Evolutionary conservation across 2,329 filamentous ascomycete genomes (phyloP), one percentile per base, ranked within the genome.

Genomic region (Alternaria brassicae): DNA sequence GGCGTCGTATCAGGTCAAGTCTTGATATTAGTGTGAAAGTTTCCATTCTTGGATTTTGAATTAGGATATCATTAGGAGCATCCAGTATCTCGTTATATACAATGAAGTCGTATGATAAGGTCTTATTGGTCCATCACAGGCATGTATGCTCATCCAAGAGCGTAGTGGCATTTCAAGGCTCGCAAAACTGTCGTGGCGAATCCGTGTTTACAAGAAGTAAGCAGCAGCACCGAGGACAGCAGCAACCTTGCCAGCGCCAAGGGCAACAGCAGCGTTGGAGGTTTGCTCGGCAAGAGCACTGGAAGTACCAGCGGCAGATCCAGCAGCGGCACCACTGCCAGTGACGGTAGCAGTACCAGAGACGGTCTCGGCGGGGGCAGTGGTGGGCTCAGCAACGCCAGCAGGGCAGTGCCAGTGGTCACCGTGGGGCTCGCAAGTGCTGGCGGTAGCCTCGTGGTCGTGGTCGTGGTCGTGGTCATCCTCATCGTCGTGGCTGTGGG

Each of bases 371-470:
- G 51, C 56, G 36, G 67, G 69, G 2, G 49, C 40, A 9, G 66
- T 65, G 2, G 66, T 70, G 9, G 70, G 70, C 60, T 72, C 64
- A 3, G 69, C 34, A n/a, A 72, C 69, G n/a, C 70, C 69, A 15
- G 58, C 60, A 1, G 69, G 70, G 42, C 70, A 72, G 58, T 71
- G 65, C 69, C 69, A 72, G 58, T 73, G 70, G 48, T 72, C 68
- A 28, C 48, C 62, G 44, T 71, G 72, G 30, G 70, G 68, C 49
- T 69, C 67, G 53, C 72, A 74, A 2, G 68, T 72, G 39, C 67
- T 55, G 6, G 69, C 71, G 1, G 71, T 72, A n/a, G 56, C 68
- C 15, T 63, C 62, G 21, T 71, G 65, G 23, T 66, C 62, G 44
- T 72, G 65, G 15, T 72, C 58, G 27, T 71, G 65, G 23, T 66